A percentile compares a stretch with the other conserved stretches of the same genome.
phyloP scores from a whole-genome alignment of 208 protist genomes.

The Wallacemonas sp. region DNA sequence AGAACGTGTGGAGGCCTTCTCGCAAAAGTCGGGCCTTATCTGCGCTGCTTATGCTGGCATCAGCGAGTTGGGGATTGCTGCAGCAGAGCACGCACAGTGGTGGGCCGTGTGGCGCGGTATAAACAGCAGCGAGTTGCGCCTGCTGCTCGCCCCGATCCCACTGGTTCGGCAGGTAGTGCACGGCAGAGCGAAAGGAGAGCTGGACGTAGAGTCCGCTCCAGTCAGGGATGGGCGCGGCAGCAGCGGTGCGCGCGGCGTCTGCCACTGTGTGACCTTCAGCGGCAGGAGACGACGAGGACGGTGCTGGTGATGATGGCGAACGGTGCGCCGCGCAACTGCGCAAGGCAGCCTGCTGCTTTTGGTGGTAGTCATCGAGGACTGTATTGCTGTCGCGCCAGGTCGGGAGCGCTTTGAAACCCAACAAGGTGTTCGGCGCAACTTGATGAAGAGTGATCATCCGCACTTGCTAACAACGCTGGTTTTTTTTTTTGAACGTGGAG shows the following conservation, averaged over 20 bases:
- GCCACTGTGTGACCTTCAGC: no score
- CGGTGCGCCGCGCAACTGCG: no score
- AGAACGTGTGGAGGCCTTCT: not conserved
- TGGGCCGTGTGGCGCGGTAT: not conserved
- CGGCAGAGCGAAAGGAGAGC: constrained; percentile 1
- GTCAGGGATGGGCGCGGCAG: not conserved
- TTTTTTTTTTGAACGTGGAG: no score
- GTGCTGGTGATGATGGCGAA: no score
- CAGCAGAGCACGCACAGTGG: constrained; percentile 7
- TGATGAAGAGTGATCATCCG: not conserved
- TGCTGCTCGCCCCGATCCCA: constrained; percentile 13
- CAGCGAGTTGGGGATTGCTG: not conserved
- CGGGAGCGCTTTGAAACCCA: constrained; percentile 9
- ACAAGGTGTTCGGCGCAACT: not conserved
- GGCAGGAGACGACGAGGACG: no score
- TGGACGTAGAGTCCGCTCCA: constrained; percentile 17
- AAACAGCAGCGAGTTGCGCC: constrained; percentile 3
- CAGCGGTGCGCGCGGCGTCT: not conserved
- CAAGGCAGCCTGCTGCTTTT: not conserved
- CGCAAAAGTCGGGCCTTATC: constrained; percentile 8
- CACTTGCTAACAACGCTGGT: no score
- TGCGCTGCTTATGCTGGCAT: not conserved
- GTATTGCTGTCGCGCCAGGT: not conserved
- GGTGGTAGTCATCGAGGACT: not conserved
- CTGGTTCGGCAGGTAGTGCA: constrained; percentile 24